These are phyloP conservation scores for Didymella pomorum DNA, from an alignment of 2,329 filamentous ascomycete genomes.

Conservation along the genomic window DNA sequence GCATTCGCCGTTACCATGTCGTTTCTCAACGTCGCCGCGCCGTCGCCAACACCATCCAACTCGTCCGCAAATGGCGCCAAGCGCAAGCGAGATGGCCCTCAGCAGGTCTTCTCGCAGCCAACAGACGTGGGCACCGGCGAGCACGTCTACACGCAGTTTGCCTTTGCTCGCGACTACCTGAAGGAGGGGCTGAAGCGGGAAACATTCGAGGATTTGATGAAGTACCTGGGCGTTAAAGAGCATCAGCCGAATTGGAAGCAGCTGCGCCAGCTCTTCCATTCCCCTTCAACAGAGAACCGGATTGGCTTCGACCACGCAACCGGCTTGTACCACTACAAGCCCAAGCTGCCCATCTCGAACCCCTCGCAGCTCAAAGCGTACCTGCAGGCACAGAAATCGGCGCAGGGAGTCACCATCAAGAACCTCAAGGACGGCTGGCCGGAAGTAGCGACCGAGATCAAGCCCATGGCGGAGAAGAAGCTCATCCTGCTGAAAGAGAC, in stretches of 20 bases:
- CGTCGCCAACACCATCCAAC: constrained; percentile 66
- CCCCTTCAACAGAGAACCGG: constrained; percentile 65
- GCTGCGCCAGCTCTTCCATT: constrained; percentile 72
- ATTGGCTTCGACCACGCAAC: constrained; percentile 64
- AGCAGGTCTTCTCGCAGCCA: constrained; percentile 75
- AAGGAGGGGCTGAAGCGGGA: constrained; percentile 70
- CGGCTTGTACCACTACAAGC: constrained; percentile 83
- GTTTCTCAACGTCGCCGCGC: constrained; percentile 52
- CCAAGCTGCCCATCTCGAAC: constrained; percentile 82
- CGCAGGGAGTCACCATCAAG: constrained; percentile 81
- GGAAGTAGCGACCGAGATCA: constrained; percentile 79
- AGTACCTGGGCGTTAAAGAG: constrained; percentile 77
- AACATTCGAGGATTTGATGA: constrained; percentile 77
- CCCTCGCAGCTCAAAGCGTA: constrained; percentile 79
- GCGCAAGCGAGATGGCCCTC: constrained; percentile 67
- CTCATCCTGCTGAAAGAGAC: constrained; percentile 86
- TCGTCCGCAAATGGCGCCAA: constrained; percentile 54
- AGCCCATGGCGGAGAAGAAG: constrained; percentile 77
- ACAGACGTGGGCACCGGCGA: constrained; percentile 77
- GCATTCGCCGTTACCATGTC: constrained; percentile 36
- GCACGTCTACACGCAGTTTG: constrained; percentile 86
- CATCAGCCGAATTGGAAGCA: constrained; percentile 63
- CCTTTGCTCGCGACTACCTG: constrained; percentile 75
- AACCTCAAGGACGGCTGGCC: constrained; percentile 97
- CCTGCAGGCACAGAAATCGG: constrained; percentile 82